Base-by-base conservation (phyloP, 495 filamentous ascomycete species). In the Acidiella bohemica region DNA sequence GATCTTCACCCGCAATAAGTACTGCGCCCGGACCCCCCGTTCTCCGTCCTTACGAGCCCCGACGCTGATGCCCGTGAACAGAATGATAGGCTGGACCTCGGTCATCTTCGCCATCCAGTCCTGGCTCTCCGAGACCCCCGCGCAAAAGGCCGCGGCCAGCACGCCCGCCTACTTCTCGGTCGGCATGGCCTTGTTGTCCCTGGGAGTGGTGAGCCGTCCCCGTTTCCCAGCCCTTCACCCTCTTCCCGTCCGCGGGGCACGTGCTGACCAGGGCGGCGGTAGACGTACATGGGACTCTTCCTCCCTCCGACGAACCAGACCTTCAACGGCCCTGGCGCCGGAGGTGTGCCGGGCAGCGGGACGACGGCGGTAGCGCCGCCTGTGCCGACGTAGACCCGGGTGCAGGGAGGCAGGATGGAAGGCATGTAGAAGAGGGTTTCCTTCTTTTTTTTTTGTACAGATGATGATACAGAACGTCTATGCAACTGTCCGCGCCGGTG, bases 1-100 rank as follows among this genome's bases (percentile, higher is more conserved):
- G 75, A 87, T 94, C 68, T 92, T 93, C 59, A 88, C 81, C 46
- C 69, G 84, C 33, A 93, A 90, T 61, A 78, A 81, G 70, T 92
- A 73, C 16, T n/a, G n/a, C n/a, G n/a, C n/a, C n/a, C n/a, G n/a
- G n/a, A n/a, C n/a, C n/a, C n/a, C n/a, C n/a, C n/a, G n/a, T n/a
- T n/a, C n/a, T n/a, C n/a, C n/a, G n/a, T n/a, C n/a, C n/a, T n/a
- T n/a, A n/a, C n/a, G n/a, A 7, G 28, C 22, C 10, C 12, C 11
- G 17, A 12, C 18, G 32, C 4, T 14, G 2, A 37, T 14, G 21
- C 5, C 18, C 29, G 22, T 8, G 24, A 38, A 30, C 24, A 43
- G 33, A 16, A 37, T 41, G 13, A 26, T 22, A 22, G 34, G 13
- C 55, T 88, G 84, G 86, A 76, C 80, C 7, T 68, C 86, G 5